phyloP scores from a whole-genome alignment of 2,329 filamentous ascomycete species.

The Aspergillus sp. region DNA sequence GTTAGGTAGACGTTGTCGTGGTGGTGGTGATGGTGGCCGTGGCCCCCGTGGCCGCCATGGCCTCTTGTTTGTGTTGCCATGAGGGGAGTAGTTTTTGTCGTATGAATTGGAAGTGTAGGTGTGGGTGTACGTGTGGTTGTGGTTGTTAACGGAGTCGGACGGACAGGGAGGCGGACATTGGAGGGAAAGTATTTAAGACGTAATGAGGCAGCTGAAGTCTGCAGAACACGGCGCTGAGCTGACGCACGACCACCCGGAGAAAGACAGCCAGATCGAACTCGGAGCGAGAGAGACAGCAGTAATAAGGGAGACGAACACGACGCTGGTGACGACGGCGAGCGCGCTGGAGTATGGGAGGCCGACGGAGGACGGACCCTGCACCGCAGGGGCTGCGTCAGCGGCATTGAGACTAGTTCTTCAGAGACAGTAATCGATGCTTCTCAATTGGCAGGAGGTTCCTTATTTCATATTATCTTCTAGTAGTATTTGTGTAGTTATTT shows the following conservation, averaged over 20 bases:
- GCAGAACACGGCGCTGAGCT: slow-evolving; percentile 17
- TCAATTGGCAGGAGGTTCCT: background rate
- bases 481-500: no score
- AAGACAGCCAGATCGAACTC: slow-evolving; percentile 7
- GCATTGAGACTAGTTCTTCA: slow-evolving; percentile 14
- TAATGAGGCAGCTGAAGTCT: slow-evolving; percentile 11
- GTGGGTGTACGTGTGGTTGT: slow-evolving; percentile 4
- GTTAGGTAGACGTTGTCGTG: slow-evolving; percentile 80
- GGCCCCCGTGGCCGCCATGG: slow-evolving; percentile 43
- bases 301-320: slow-evolving; percentile 11
- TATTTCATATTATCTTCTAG: background rate
- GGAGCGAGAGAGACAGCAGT: background rate
- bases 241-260: slow-evolving; percentile 9
- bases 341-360: slow-evolving; percentile 5
- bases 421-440: background rate
- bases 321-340: slow-evolving; percentile 54
- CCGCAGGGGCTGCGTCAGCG: slow-evolving; percentile 34
- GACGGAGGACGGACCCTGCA: slow-evolving; percentile 27
- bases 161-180: slow-evolving; percentile 11
- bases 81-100: slow-evolving; percentile 22
- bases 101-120: background rate
- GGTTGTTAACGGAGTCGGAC: slow-evolving; percentile 9
- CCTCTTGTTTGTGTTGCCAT: slow-evolving; percentile 43
- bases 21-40: slow-evolving; percentile 62
- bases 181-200: slow-evolving; percentile 10